A percentile compares a stretch with the other conserved stretches of the same genome.
Conservation (phyloP, 2,329 filamentous ascomycete species). For the Elsinoe fawcettii region DNA sequence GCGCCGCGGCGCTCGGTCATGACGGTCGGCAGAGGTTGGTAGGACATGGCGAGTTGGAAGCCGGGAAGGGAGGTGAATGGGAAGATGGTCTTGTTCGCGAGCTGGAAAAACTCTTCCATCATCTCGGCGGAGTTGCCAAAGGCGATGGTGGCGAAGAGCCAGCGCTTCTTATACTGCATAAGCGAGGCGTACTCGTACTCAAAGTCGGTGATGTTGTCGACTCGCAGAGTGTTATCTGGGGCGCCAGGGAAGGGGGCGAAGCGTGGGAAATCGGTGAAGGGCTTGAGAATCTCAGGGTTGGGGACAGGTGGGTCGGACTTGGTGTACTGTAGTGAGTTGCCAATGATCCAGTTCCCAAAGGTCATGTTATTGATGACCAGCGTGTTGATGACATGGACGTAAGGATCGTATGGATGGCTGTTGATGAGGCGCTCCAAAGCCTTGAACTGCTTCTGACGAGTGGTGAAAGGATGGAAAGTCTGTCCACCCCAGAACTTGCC, state of each 20-base stretch:
- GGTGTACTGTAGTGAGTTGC: constrained; percentile 32
- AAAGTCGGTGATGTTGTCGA: constrained; percentile 22
- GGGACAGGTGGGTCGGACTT: constrained; percentile 20
- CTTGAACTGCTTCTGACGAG: constrained; percentile 17
- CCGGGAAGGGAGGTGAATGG: constrained; percentile 17
- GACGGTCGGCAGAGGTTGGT: constrained; percentile 20
- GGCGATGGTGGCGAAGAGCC: constrained; percentile 21
- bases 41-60: constrained; percentile 20
- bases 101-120: constrained; percentile 20
- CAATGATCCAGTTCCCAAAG: constrained; percentile 21
- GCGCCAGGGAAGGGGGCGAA: constrained; percentile 20
- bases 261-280: constrained; percentile 20
- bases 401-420: constrained; percentile 19
- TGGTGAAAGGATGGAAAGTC: constrained; percentile 19
- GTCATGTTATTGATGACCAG: constrained; percentile 18
- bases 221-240: constrained; percentile 20
- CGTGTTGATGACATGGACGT: constrained; percentile 21
- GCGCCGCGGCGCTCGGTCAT: constrained; percentile 17
- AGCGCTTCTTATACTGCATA: constrained; percentile 17
- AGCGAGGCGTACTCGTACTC: constrained; percentile 18
- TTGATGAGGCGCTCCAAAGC: constrained; percentile 19
- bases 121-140: constrained; percentile 19
- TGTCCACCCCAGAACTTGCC: constrained; percentile 23
- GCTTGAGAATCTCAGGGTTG: constrained; percentile 19
- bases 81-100: constrained; percentile 19